A percentile compares a stretch with the other conserved stretches of the same genome.
phyloP scores from a whole-genome alignment of 495 filamentous ascomycete species.

The Haplographium delicatum region DNA sequence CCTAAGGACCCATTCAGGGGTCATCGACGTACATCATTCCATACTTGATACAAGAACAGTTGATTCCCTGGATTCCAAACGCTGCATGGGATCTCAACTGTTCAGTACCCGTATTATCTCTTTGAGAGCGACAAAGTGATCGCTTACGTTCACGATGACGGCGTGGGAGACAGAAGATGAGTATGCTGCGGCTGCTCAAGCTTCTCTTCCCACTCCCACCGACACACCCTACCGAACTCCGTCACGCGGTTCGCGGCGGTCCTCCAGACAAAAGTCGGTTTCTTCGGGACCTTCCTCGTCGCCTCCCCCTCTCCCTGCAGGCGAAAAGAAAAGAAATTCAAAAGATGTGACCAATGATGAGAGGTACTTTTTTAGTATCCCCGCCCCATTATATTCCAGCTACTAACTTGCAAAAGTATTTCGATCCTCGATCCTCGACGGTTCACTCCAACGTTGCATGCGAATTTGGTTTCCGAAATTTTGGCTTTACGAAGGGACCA shows the following conservation, averaged over 20 bases:
- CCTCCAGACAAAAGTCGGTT: slow-evolving; percentile 33
- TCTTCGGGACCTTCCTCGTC: slow-evolving; percentile 62
- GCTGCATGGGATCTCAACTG: no score
- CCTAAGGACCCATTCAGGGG: no score
- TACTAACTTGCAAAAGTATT: slow-evolving; percentile 33
- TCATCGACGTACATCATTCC: no score
- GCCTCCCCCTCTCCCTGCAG: slow-evolving; percentile 49
- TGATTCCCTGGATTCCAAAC: no score
- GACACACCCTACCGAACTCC: slow-evolving; percentile 62
- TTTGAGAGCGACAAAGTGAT: neutral
- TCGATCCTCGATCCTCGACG: slow-evolving; percentile 81
- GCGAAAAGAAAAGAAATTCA: slow-evolving; percentile 46
- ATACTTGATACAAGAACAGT: no score
- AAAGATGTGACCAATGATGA: slow-evolving; percentile 61
- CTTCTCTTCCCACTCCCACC: slow-evolving; percentile 59
- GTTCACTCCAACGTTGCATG: slow-evolving; percentile 93
- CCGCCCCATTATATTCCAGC: neutral
- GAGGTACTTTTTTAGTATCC: slow-evolving; percentile 21
- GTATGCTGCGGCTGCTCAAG: slow-evolving; percentile 39
- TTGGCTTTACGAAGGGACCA: slow-evolving; percentile 79
- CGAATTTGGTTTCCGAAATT: slow-evolving; percentile 92
- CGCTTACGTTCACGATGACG: slow-evolving; percentile 35
- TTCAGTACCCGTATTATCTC: no score
- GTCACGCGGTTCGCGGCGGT: slow-evolving; percentile 44
- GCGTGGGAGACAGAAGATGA: slow-evolving; percentile 54